Percentiles rank a stretch among this genome's conserved stretches.
Evolutionary conservation across 306 rosid species (phyloP).

Genomic region (Bauhinia variegata): DNA sequence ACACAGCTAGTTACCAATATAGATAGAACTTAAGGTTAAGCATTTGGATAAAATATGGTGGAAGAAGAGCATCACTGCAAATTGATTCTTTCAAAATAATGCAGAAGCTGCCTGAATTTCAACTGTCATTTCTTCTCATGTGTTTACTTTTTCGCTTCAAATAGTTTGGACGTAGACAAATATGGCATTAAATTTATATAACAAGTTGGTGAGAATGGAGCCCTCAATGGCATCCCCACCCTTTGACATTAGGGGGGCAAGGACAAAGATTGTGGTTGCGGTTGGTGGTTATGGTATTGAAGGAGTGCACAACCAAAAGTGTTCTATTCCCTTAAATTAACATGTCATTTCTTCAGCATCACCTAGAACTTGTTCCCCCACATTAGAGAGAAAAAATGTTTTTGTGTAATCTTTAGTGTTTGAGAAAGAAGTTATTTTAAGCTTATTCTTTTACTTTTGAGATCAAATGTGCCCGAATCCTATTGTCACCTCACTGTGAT

Average conservation of each 20-base stretch:
- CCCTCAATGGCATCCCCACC: constrained; percentile 27
- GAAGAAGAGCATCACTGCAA: too few species aligned
- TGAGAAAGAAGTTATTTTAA: not conserved
- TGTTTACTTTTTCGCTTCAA: not conserved
- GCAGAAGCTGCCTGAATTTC: constrained; percentile 27
- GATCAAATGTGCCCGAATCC: constrained; percentile 29
- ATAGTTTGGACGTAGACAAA: constrained; percentile 31
- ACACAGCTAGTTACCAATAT: too few species aligned
- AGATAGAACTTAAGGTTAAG: constrained; percentile 21
- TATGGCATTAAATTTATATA: not conserved
- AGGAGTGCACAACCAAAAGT: too few species aligned
- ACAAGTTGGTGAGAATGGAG: constrained; percentile 38
- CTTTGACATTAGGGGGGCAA: constrained; percentile 31
- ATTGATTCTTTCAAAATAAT: not conserved
- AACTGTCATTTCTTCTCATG: too few species aligned
- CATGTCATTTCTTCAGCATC: too few species aligned
- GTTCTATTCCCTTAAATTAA: not conserved
- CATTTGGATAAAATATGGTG: too few species aligned
- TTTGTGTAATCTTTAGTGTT: too few species aligned
- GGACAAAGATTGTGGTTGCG: constrained; percentile 26
- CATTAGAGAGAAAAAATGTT: too few species aligned
- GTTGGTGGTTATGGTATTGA: constrained; percentile 30
- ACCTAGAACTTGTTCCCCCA: too few species aligned
- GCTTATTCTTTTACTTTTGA: constrained; percentile 22
- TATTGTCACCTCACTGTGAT: constrained; percentile 1